Base-by-base conservation (phyloP, 2,329 filamentous ascomycete genomes). In the Chaetomium globosum region DNA sequence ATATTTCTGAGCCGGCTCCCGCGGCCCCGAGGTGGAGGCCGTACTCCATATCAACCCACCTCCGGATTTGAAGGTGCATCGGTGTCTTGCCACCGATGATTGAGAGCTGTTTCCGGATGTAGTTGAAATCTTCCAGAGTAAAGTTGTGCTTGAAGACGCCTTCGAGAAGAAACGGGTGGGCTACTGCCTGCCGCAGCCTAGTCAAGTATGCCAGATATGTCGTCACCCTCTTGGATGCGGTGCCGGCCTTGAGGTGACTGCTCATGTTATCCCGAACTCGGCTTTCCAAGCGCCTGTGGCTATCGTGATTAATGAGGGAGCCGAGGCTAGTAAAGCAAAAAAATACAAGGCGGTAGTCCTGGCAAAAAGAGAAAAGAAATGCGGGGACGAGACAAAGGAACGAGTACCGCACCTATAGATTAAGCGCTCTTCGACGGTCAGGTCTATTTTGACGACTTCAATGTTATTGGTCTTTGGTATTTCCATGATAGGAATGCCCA, bases 101-200 rank as follows among this genome's bases (percentile, higher is more conserved):
- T 0, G 43, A n/a, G 12, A 69, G 56, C 56, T 64, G 54, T 7
- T 26, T 16, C 9, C 61, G 57, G 4, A 68, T 28, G 13, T 48
- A 59, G 31, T 39, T n/a, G 23, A 71, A 53, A 21, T 69, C 65
- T 21, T 66, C 68, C 2, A 59, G 36, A 0, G 57, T 62, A 21
- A 69, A 65, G 23, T 63, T 54, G 1, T 61, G 21, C 12, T 60
- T 28, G 52, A 70, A 56, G 12, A 63, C 31, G 6, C 39, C 49
- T 36, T 70, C 67, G 6, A 71, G 56, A 0, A 65, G 39, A 58
- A 65, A 70, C 3, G 61, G 64, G 26, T 70, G 68, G 1, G 26
- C 55, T 0, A 65, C 64, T 0, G 56, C 63, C 39, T 66, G 65
- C 0, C 69, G 65, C 12, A 70, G 59, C 13, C 65, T 39, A 13